Conservation (phyloP, 805 yeast species). For the Starmerella ratchasimensis region DNA sequence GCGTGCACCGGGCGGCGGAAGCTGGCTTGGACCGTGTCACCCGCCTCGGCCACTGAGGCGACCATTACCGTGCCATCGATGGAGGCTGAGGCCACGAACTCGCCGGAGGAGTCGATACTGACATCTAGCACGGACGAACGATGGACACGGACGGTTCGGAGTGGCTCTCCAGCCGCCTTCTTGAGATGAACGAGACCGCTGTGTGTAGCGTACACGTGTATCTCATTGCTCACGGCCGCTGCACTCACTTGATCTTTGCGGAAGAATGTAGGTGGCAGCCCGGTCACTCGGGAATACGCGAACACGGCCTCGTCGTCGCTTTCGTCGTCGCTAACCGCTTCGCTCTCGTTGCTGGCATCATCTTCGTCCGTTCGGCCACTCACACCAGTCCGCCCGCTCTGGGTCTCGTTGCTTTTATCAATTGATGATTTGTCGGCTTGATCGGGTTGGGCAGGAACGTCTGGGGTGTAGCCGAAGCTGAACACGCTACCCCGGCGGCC, state of each 20-base stretch:
- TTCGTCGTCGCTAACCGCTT: conserved; percentile 20
- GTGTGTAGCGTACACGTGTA: conserved; percentile 77
- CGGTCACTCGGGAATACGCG: conserved; percentile 56
- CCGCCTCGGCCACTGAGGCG: conserved; percentile 49
- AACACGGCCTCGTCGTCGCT: conserved; percentile 38
- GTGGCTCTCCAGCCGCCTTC: conserved; percentile 40
- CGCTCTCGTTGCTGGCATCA: neutral
- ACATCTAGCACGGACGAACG: conserved; percentile 68
- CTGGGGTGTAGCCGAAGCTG: no score
- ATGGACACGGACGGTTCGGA: conserved; percentile 72
- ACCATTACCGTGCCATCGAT: conserved; percentile 87
- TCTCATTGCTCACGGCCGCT: conserved; percentile 42
- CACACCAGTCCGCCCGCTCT: neutral
- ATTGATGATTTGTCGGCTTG: conserved; percentile 25
- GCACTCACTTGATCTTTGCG: conserved; percentile 66
- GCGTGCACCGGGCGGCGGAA: conserved; percentile 81
- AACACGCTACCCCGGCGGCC: neutral
- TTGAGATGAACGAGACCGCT: conserved; percentile 68
- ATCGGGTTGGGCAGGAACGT: no score
- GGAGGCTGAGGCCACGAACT: conserved; percentile 69
- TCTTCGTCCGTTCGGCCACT: neutral
- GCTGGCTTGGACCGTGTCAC: conserved; percentile 60
- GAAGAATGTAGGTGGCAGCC: conserved; percentile 59
- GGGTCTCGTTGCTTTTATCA: neutral
- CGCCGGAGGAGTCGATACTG: conserved; percentile 46